Base-by-base conservation (phyloP, 352 stramenopile genomes). In the Globisporangium rhizosaccharum region DNA sequence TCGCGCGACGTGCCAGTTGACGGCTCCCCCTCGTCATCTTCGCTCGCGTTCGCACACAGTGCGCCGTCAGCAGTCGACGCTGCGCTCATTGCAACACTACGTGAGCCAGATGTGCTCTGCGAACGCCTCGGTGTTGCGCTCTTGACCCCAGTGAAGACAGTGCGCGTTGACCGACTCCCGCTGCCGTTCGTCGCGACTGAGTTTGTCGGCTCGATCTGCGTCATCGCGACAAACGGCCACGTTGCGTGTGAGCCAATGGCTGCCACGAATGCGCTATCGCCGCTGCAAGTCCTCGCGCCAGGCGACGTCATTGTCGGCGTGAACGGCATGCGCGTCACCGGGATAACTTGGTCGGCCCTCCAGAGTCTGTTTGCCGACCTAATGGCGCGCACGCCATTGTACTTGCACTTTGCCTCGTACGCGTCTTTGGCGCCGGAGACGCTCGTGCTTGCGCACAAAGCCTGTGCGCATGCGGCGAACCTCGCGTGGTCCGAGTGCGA, bases 271-370 rank as follows among this genome's bases (percentile, higher is more conserved):
- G n/a, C 6, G 11, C 4, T 26, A 23, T 15, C 12, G 36, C 18
- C 18, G 2, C 6, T 12, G 39, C 44, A 47, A 25, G 73, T 48
- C 30, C 46, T 85, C 36, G 28, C 42, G 23, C 44, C 89, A 52
- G 79, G 80, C 20, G 80, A 92, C 47, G 46, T 57, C 33, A 65
- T 92, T 48, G 75, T 90, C 39, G 80, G 83, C 9, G 54, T 88
- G n/a, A 92, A 92, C 44, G 77, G 80, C 0, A 67, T 58, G 28
- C 65, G 72, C 20, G 70, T 82, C 18, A 49, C 61, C 28, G 75
- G 76, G 18, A 56, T 87, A 28, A 76, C 53, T 30, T 87, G 76
- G 76, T 18, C 47, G 20, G 76, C 75, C 0, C 54, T 87, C 14
- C 72, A 76, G 25, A 63, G 64, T 23, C 9, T 86, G 15, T 82